Percentiles rank a stretch among this genome's conserved stretches.
Evolutionary conservation across 306 rosid genomes (phyloP).

Genomic region (cucumber (Cucumis sativus)): DNA sequence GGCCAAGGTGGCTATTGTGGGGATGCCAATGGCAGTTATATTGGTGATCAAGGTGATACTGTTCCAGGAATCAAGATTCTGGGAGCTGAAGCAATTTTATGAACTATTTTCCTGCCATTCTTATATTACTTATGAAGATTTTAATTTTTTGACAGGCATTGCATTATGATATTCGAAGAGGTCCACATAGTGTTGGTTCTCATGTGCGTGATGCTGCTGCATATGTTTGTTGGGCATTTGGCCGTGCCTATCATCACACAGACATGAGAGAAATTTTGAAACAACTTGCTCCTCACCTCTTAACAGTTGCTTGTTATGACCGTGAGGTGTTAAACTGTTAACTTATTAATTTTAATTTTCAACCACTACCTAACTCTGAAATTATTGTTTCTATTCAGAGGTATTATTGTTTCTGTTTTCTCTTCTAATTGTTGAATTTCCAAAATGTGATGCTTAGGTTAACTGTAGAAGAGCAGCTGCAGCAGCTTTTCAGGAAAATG

Average conservation of each 20-base stretch:
- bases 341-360: slow-evolving; percentile 1
- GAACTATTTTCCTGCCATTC: neutral
- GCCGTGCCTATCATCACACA: slow-evolving; percentile 76
- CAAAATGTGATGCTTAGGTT: slow-evolving; percentile 48
- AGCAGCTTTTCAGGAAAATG: slow-evolving; percentile 97
- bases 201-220: slow-evolving; percentile 98
- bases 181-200: slow-evolving; percentile 97
- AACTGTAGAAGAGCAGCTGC: slow-evolving; percentile 99
- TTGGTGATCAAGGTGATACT: slow-evolving; percentile 11
- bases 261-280: slow-evolving; percentile 71
- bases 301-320: slow-evolving; percentile 90
- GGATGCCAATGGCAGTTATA: slow-evolving; percentile 15
- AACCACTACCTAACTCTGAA: neutral
- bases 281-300: slow-evolving; percentile 82
- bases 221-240: slow-evolving; percentile 99
- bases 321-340: slow-evolving; percentile 59
- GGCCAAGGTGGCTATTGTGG: slow-evolving; percentile 9
- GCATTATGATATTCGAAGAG: slow-evolving; percentile 95
- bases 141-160: slow-evolving; percentile 49
- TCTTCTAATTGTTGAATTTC: slow-evolving; percentile 11
- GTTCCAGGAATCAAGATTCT: neutral
- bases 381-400: neutral
- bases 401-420: neutral
- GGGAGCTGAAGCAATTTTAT: neutral
- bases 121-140: slow-evolving; percentile 15